phyloP scores from a whole-genome alignment of 73 alveolate species.

The Halteria grandinella region DNA sequence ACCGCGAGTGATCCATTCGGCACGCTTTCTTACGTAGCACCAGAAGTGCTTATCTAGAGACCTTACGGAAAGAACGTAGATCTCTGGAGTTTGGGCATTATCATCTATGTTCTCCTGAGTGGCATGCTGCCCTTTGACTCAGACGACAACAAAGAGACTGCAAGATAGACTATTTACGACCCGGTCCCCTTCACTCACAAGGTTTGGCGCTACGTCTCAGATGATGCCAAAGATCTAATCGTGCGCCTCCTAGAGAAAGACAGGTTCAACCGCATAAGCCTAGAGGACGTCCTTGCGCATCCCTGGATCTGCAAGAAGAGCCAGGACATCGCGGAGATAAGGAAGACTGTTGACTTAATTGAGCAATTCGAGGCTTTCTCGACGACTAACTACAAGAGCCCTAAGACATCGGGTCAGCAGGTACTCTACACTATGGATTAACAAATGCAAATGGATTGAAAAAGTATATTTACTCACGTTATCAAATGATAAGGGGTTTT shows the following conservation, averaged over 20 bases:
- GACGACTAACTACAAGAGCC: conserved; percentile 39
- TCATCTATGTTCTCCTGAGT: conserved; percentile 77
- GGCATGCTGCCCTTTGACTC: conserved; percentile 89
- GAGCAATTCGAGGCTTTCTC: conserved; percentile 48
- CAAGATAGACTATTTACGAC: conserved; percentile 81
- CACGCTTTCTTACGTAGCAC: conserved; percentile 82
- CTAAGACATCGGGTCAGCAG: neutral
- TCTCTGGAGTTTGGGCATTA: conserved; percentile 85
- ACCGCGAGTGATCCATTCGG: conserved; percentile 45
- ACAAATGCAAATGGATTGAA: too few relatives aligned
- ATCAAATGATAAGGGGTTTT: too few relatives aligned
- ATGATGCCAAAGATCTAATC: conserved; percentile 77
- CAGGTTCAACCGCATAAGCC: conserved; percentile 42
- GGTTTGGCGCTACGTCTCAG: conserved; percentile 74
- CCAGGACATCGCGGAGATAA: conserved; percentile 19
- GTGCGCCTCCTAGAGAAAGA: conserved; percentile 60
- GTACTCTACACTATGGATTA: too few relatives aligned
- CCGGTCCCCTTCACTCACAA: conserved; percentile 79
- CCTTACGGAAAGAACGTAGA: conserved; percentile 82
- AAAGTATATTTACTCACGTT: too few relatives aligned
- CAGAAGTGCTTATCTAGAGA: conserved; percentile 81
- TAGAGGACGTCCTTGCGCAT: conserved; percentile 58
- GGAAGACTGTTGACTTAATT: neutral
- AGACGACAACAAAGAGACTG: conserved; percentile 84
- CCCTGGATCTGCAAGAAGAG: conserved; percentile 63